Base-by-base conservation (phyloP, 768 basidiomycete genomes). In the Mycena leptocephala region DNA sequence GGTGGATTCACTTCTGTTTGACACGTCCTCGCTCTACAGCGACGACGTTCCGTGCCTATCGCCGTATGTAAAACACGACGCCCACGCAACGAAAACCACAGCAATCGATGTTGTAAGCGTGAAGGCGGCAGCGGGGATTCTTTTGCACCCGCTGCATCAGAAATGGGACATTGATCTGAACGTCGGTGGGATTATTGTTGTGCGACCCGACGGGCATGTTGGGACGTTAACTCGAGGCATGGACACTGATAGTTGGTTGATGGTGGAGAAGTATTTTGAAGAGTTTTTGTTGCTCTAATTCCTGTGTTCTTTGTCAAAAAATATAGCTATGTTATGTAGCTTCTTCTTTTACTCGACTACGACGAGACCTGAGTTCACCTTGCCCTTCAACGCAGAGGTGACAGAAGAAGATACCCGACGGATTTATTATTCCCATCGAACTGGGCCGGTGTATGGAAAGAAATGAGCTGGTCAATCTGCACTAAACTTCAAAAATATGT, bases 151-250 rank as follows among this genome's bases (percentile, higher is more conserved):
- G 11, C 20, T 74, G 6, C 65, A 74, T 59, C 72, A 74, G 48
- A 74, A 74, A 30, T 74, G 72, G 72, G 72, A 74, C 18, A 68
- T 74, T 7, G 65, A 68, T 39, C 22, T 64, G 4, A 46, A 51
- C 32, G 26, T 4, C 16, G 72, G 72, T 0, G 72, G 72, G 5
- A 26, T 74, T 10, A 58, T 74, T 37, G 65, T 74, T 3, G 56
- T 68, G 37, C 55, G 65, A 2, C 72, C 65, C 13, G 72, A 74
- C 28, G 72, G 72, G 13, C 72, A 74, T 51, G 72, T 74, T 9
- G 72, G 72, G 37, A 51, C 46, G n/a, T 8, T 67, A 24, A 41
- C 24, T 9, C 65, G 28, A 4, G 35, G 32, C 0, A 28, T 74
- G 5, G 28, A 74, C 22, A 24, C 30, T 1, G 26, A 11, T 26